phyloP scores from a whole-genome alignment of 352 stramenopile species.

The Peronosclerospora sorghi region DNA sequence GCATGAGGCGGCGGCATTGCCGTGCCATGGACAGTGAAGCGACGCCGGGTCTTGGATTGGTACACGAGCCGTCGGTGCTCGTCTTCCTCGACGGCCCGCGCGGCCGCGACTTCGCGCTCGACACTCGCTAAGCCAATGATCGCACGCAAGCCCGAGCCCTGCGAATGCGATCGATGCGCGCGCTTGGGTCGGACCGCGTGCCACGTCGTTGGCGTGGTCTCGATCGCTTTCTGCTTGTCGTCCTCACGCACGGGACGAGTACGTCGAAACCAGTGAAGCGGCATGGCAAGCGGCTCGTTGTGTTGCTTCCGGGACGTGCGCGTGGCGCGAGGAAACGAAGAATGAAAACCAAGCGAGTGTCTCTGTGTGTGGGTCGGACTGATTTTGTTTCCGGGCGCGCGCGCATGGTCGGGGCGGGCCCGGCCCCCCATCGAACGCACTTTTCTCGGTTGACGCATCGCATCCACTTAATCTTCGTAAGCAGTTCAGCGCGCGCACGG shows the following conservation, averaged over 20 bases:
- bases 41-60: constrained; percentile 14
- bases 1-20: too few species aligned
- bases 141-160: constrained; percentile 5
- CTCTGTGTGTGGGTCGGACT: not conserved
- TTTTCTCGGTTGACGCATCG: constrained; percentile 3
- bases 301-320: not conserved
- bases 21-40: constrained; percentile 22
- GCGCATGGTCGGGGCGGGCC: too few species aligned
- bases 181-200: constrained; percentile 1
- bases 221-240: constrained; percentile 3
- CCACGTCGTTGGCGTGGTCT: constrained; percentile 8
- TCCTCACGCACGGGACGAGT: constrained; percentile 6
- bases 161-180: constrained; percentile 9
- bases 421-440: constrained; percentile 11
- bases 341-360: constrained; percentile 8
- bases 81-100: constrained; percentile 4
- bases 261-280: constrained; percentile 18
- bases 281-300: constrained; percentile 4
- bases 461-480: constrained; percentile 13
- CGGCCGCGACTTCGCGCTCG: constrained; percentile 1
- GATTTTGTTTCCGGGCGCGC: not conserved
- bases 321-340: not conserved
- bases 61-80: constrained; percentile 14
- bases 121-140: constrained; percentile 5
- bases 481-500: constrained; percentile 13